Base-by-base conservation (phyloP, 2,329 filamentous ascomycete species). In the Xylariaceae sp. region DNA sequence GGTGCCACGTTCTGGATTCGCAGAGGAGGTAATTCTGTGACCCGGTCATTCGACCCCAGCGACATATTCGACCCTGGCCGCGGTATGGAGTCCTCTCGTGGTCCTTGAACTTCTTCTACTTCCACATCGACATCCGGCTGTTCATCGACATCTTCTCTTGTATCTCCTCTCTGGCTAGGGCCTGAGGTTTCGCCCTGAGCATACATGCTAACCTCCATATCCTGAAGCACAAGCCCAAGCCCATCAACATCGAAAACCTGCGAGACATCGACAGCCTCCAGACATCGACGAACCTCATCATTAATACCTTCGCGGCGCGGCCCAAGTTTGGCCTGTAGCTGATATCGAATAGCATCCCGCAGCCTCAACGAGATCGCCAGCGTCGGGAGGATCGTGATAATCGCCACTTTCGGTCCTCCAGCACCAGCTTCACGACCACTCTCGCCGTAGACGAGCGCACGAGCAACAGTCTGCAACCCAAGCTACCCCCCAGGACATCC, bases 171-270 rank as follows among this genome's bases (percentile, higher is more conserved):
- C 14, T 10, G 12, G 3, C 12, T 11, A 31, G 18, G 14, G 6
- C 4, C 41, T 43, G 22, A 3, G 5, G 7, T n/a, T 42, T 50
- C 4, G 22, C 7, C 7, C 22, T 7, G 22, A 27, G 4, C 22
- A 27, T 5, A 7, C 22, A 27, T 27, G 22, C 35, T 48, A 17
- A 45, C 39, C 45, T 74, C 71, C 33, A 82, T 56, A 56, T 85
- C 82, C 2, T 61, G 65, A 32, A 85, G 57, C 1, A 79, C 79
- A 60, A 84, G 79, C 71, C 71, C 75, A 15, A 85, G 57, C 0
- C 82, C 82, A 41, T 82, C 73, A 11, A 81, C 56, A 51, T 83
- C 80, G 55, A 85, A 85, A 1, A 84, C 73, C 19, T 77, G 71
- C 19, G 78, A 77, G 27, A 85, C 69, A 31, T 75, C 71, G 4